Evolutionary conservation across 2,329 filamentous ascomycete genomes (phyloP), one percentile per base, ranked within the genome.

Genomic region (Calonectria fujianensis): DNA sequence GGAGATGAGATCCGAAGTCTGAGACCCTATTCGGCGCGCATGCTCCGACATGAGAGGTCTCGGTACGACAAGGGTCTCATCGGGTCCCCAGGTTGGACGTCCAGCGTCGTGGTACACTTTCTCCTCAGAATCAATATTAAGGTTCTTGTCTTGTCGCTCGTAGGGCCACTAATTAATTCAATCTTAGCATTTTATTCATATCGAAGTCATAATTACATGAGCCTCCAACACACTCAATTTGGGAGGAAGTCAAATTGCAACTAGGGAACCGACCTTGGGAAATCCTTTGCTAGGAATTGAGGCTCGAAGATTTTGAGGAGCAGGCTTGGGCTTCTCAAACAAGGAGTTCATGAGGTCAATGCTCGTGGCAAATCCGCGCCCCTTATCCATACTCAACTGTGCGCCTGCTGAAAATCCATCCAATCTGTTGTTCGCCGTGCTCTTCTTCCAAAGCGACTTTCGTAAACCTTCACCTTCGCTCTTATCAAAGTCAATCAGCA

Each of bases 281-380:
- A 96, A 94, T 83, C 94, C 94, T 86, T 92, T 92, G 80, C 88
- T 87, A 74, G 89, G 85, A 78, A 88, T 82, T 45, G 88, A 85
- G 77, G 87, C 88, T 81, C 90, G 89, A 70, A 89, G 83, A 80
- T 89, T 90, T 80, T 90, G 88, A 69, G 87, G 85, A 77, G 89
- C 89, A 69, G 88, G 89, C 87, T 91, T 92, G 76, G 92, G 90
- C 85, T 94, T 91, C 84, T 94, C 94, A 85, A 97, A 98, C 71
- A 98, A 88, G 63, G 95, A 98, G 83, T 98, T 96, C 95, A 98
- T 98, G 83, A 98, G 88, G 87, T 98, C 97, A 86, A 98, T 98
- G 82, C 94, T 96, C 27, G 94, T 98, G 27, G 93, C 91, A 85
- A 98, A 96, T 0, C 94, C 93, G 77, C 91, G 91, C 69, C 90